phyloP scores from a whole-genome alignment of 768 basidiomycete species.

The Exsudoporus frostii region DNA sequence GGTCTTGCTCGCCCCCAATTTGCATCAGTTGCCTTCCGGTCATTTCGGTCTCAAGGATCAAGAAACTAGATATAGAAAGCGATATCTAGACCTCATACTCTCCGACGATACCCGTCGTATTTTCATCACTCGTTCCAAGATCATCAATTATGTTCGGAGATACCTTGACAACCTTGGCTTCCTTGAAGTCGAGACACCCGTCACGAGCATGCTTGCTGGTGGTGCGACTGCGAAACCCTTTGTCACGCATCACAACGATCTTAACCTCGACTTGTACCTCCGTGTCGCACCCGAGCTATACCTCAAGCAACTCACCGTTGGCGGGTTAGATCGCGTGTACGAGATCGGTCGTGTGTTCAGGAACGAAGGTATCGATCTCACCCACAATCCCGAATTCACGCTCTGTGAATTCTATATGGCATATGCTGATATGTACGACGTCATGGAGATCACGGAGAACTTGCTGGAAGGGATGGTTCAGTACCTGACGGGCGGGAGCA shows the following conservation, averaged over 20 bases:
- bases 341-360: constrained; percentile 98
- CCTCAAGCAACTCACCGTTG: constrained; percentile 96
- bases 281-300: constrained; percentile 98
- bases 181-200: constrained; percentile 98
- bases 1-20: constrained; percentile 89
- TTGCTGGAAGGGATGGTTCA: constrained; percentile 91
- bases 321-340: constrained; percentile 95
- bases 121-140: constrained; percentile 84
- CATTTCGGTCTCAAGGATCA: constrained; percentile 97
- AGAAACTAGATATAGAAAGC: constrained; percentile 96
- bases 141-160: constrained; percentile 90
- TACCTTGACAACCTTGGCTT: constrained; percentile 91
- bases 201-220: constrained; percentile 94
- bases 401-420: constrained; percentile 99
- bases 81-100: constrained; percentile 97
- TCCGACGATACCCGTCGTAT: constrained; percentile 85
- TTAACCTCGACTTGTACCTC: constrained; percentile 93
- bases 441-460: constrained; percentile 95
- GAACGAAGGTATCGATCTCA: constrained; percentile 98
- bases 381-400: constrained; percentile 98
- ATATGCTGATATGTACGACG: constrained; percentile 97
- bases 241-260: constrained; percentile 98
- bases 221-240: constrained; percentile 99
- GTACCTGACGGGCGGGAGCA: constrained; percentile 76
- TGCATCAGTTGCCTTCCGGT: constrained; percentile 90